Base-by-base conservation (phyloP, 139 green algal genomes). In the Picochlorum sp. region DNA sequence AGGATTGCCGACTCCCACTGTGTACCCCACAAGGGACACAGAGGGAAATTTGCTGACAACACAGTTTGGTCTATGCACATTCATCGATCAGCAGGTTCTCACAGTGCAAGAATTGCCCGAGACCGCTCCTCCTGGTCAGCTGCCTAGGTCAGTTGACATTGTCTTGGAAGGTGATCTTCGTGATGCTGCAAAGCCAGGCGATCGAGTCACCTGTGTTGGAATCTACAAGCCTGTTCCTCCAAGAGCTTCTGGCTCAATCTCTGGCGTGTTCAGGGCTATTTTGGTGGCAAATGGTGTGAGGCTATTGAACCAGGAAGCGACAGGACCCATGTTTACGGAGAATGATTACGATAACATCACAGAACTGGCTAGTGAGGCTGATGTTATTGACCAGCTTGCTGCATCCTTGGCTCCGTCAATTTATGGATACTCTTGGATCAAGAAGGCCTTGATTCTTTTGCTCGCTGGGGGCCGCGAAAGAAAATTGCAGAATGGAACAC, bases 51-150 rank as follows among this genome's bases (percentile, higher is more conserved):
- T 92, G 20, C 81, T 99, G 13, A 83, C 78, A 52, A 97, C 89
- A 11, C 88, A 98, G 82, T 98, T 90, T 67, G 94, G 94, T 23
- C 80, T 94, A 41, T 95, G 85, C 81, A 75, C 76, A n/a, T 99
- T 94, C 79, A 72, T 77, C 21, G 88, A 99, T 83, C 85, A 91
- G 71, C 89, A 96, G 75, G 68, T 81, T 1, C 47, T 96, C 11
- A 83, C 80, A 23, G 75, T 98, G 8, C 93, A 98, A 78, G 94
- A 98, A 83, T 89, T 98, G 65, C 94, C 94, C 11, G 94, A 99
- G 78, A 96, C 87, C 2, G 81, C 94, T 3, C 94, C 94, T 2
- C 79, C 92, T 16, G 93, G 93, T 4, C 92, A 98, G 85, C 80
- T 99, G 68, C 93, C 94, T 2, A 75, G 91, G 60, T 74, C 66